A percentile compares a stretch with the other conserved stretches of the same genome.
These are phyloP conservation scores for Cutaneotrichosporon sp. DNA, from an alignment of 1,284 basidiomycete genomes.

Conservation along the genomic window DNA sequence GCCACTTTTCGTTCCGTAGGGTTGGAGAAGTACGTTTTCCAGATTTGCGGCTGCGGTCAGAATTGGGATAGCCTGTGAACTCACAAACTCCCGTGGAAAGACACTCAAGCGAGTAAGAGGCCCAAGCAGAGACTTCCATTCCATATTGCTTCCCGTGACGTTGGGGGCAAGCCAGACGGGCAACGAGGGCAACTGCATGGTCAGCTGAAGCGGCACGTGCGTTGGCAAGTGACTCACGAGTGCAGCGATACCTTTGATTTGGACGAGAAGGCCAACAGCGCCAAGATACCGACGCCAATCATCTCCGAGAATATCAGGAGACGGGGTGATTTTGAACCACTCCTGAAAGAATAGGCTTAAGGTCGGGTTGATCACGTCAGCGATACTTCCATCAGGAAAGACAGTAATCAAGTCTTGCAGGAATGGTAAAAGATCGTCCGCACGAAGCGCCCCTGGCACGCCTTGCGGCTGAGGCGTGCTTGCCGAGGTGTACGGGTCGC, in stretches of 20 bases:
- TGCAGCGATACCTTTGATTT: slow-evolving; percentile 74
- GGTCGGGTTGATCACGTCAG: slow-evolving; percentile 50
- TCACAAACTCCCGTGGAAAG: slow-evolving; percentile 83
- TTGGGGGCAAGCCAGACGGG: slow-evolving; percentile 42
- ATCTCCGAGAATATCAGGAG: slow-evolving; percentile 45
- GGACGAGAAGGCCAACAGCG: slow-evolving; percentile 72
- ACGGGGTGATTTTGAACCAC: slow-evolving; percentile 43
- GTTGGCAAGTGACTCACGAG: slow-evolving; percentile 52
- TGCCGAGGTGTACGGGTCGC: slow-evolving; percentile 53
- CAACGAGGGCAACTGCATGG: slow-evolving; percentile 41
- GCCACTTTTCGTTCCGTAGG: slow-evolving; percentile 65
- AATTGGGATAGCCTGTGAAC: not conserved
- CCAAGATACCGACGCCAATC: slow-evolving; percentile 80
- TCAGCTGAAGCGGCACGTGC: slow-evolving; percentile 6
- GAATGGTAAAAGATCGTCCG: slow-evolving; percentile 49
- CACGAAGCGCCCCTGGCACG: slow-evolving; percentile 28
- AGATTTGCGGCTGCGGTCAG: slow-evolving; percentile 61
- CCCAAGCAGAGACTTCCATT: slow-evolving; percentile 66
- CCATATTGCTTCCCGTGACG: slow-evolving; percentile 46
- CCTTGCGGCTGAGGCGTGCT: not conserved
- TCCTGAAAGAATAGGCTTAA: slow-evolving; percentile 47
- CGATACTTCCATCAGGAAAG: slow-evolving; percentile 46
- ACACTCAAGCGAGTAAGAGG: slow-evolving; percentile 74
- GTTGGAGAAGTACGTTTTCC: slow-evolving; percentile 75
- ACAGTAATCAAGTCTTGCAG: slow-evolving; percentile 50